Percentiles rank a stretch among this genome's conserved stretches.
These are phyloP conservation scores for Boletus huronensis DNA, from an alignment of 768 basidiomycete species.

Conservation along the genomic window DNA sequence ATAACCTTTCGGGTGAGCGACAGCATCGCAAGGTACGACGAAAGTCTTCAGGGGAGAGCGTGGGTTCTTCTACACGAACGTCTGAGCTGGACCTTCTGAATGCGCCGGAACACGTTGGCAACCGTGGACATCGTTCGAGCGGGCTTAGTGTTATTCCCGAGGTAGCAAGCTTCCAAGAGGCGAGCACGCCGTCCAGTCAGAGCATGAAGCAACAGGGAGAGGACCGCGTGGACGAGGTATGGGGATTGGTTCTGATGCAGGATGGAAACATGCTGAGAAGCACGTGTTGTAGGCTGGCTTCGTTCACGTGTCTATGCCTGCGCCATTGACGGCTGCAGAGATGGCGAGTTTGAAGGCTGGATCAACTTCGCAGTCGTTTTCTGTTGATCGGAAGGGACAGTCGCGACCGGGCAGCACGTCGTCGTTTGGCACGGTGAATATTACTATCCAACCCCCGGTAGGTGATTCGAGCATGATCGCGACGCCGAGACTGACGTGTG, in stretches of 20 bases:
- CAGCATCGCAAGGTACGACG: slow-evolving; percentile 37
- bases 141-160: slow-evolving; percentile 58
- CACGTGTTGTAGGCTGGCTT: slow-evolving; percentile 26
- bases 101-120: slow-evolving; percentile 34
- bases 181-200: slow-evolving; percentile 16
- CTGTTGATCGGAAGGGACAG: slow-evolving; percentile 18
- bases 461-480: slow-evolving; percentile 3
- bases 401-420: slow-evolving; percentile 31
- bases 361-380: slow-evolving; percentile 20
- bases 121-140: slow-evolving; percentile 30
- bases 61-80: slow-evolving; percentile 45
- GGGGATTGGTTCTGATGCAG: slow-evolving; percentile 2
- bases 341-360: slow-evolving; percentile 19
- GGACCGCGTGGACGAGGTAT: slow-evolving; percentile 35
- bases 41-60: slow-evolving; percentile 51
- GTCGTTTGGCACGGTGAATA: slow-evolving; percentile 30
- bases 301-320: slow-evolving; percentile 35
- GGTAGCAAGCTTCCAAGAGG: slow-evolving; percentile 40
- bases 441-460: slow-evolving; percentile 33
- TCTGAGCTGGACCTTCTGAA: slow-evolving; percentile 54
- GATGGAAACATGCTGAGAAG: slow-evolving; percentile 10
- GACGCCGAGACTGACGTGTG: slow-evolving; percentile 3
- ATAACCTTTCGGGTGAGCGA: slow-evolving; percentile 25
- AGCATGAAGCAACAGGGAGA: slow-evolving; percentile 37
- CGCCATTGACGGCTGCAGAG: slow-evolving; percentile 25